Evolutionary conservation across 1,284 basidiomycete species (phyloP).

Genomic region (Melampsora occidentalis): DNA sequence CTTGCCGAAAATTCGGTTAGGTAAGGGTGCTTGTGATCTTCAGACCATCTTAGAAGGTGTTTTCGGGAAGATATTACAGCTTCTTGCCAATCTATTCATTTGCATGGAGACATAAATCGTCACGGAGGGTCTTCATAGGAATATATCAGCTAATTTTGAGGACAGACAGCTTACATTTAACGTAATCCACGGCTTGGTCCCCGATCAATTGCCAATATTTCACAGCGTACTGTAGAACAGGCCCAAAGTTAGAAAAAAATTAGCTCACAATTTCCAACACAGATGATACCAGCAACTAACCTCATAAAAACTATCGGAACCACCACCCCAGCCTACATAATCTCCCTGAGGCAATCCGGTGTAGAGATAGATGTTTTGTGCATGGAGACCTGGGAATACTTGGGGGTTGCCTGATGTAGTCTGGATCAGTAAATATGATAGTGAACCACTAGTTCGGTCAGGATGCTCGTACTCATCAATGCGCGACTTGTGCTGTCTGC

Average conservation of each 20-base stretch:
- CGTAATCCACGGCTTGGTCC: slow-evolving; percentile 23
- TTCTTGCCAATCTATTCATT: slow-evolving; percentile 35
- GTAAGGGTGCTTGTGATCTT: slow-evolving; percentile 26
- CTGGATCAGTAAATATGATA: not conserved
- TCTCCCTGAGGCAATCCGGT: slow-evolving; percentile 6
- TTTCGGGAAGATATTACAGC: slow-evolving; percentile 12
- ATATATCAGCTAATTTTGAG: too few relatives aligned
- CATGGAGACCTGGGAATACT: slow-evolving; percentile 26
- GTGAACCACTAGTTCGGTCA: not conserved
- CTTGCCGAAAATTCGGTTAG: slow-evolving; percentile 14
- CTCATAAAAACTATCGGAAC: slow-evolving; percentile 31
- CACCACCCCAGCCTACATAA: slow-evolving; percentile 17
- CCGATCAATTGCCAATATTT: slow-evolving; percentile 42
- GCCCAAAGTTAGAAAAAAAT: not conserved
- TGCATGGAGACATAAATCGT: not conserved
- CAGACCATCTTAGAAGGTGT: slow-evolving; percentile 34
- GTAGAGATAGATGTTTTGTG: not conserved
- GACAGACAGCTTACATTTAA: slow-evolving; percentile 8
- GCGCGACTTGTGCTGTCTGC: slow-evolving; percentile 27
- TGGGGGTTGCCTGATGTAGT: slow-evolving; percentile 19
- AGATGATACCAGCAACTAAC: not conserved
- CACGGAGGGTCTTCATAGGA: not conserved
- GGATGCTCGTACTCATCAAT: slow-evolving; percentile 22
- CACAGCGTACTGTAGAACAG: slow-evolving; percentile 15
- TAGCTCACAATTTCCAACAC: not conserved